Base-by-base conservation (phyloP, 805 yeast genomes). In the Starmerella cellae region DNA sequence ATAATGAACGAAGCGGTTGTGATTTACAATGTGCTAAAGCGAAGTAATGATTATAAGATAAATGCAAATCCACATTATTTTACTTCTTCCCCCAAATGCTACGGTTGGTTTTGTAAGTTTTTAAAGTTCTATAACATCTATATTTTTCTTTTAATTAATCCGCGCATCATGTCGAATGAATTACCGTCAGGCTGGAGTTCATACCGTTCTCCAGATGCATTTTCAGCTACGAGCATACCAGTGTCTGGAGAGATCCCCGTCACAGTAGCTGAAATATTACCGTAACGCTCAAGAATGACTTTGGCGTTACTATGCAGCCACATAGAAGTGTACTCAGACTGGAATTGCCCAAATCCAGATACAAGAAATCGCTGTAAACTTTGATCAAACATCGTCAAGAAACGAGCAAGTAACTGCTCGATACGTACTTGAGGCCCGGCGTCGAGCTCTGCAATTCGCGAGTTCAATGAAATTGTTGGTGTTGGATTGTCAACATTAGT, bases 171-270 rank as follows among this genome's bases (percentile, higher is more conserved):
- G 59, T 91, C 97, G 56, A 91, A 91, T 3, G 96, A 83, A 58
- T 91, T 91, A 1, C 99, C 98, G 60, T 91, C 98, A 0, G 99
- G 97, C 59, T 87, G 96, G 37, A 91, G 63, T 52, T 83, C 79
- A 49, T 70, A 77, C 4, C 55, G 64, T 33, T 65, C 68, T 0
- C 83, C 82, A 1, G 78, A 74, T 4, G 60, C 50, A 38, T 71
- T 71, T 46, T 74, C 77, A 2, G 82, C 98, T 13, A 77, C 61
- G 44, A 91, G 63, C 63, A 87, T 65, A 0, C 98, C 99, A 60
- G 78, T 81, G 42, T 85, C 94, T 2, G 68, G 65, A 0, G 94
- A 78, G 35, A 91, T 87, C 1, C 98, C 98, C 32, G 68, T 63
- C 38, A 91, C 75, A 33, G 64, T 68, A 6, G 94, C 91, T 38